Conservation (phyloP, 352 stramenopile species). For the Phytopythium litorale region DNA sequence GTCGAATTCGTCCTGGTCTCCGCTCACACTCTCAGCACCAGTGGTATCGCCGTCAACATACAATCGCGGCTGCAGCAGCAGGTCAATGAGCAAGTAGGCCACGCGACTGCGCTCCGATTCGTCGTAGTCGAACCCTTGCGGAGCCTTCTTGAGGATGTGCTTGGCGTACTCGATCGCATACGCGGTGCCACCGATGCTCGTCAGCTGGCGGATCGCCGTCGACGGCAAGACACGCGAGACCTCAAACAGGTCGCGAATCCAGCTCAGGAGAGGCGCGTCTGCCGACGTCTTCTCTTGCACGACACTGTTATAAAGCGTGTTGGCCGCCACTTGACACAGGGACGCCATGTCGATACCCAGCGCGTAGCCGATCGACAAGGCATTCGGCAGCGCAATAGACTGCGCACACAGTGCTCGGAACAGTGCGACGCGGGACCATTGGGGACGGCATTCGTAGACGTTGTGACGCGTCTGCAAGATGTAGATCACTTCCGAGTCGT, state of each 20-base stretch:
- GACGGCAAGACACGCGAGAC: slow-evolving; percentile 66
- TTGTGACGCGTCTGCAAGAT: slow-evolving; percentile 77
- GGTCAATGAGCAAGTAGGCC: slow-evolving; percentile 43
- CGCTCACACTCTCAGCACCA: not conserved
- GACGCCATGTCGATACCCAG: slow-evolving; percentile 87
- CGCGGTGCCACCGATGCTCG: slow-evolving; percentile 40
- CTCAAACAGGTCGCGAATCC: slow-evolving; percentile 75
- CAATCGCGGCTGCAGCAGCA: slow-evolving; percentile 61
- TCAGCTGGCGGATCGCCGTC: slow-evolving; percentile 66
- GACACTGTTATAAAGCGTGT: slow-evolving; percentile 61
- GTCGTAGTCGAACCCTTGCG: slow-evolving; percentile 29
- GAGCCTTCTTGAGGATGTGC: slow-evolving; percentile 37
- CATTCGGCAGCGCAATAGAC: slow-evolving; percentile 56
- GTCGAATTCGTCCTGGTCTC: not conserved
- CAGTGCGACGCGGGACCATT: slow-evolving; percentile 79
- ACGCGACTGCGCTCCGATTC: slow-evolving; percentile 42
- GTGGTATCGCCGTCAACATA: slow-evolving; percentile 17
- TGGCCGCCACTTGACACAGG: slow-evolving; percentile 76
- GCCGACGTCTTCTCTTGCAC: slow-evolving; percentile 17
- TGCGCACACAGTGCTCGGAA: slow-evolving; percentile 66
- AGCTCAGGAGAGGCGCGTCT: slow-evolving; percentile 35
- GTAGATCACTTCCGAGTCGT: slow-evolving; percentile 69
- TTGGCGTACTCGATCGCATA: slow-evolving; percentile 60
- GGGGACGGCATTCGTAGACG: slow-evolving; percentile 82
- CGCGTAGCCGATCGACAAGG: slow-evolving; percentile 81